phyloP scores from a whole-genome alignment of 495 filamentous ascomycete species.

The Talaromyces wortmannii region DNA sequence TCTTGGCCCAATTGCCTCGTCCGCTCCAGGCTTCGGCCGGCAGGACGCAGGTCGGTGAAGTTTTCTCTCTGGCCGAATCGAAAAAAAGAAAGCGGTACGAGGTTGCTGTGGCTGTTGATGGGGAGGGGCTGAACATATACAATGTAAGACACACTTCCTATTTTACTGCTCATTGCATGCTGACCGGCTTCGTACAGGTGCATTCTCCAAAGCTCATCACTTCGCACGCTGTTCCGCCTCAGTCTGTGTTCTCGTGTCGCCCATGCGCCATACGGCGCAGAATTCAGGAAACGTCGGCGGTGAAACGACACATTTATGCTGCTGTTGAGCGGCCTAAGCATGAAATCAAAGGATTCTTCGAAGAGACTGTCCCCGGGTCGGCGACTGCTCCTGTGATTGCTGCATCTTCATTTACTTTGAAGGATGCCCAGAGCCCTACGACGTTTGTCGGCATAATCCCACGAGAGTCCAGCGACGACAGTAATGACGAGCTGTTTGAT shows the following conservation, averaged over 20 bases:
- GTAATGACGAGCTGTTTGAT: slow-evolving; percentile 23
- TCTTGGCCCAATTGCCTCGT: slow-evolving; percentile 59
- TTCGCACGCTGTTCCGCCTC: slow-evolving; percentile 79
- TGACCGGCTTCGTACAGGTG: slow-evolving; percentile 46
- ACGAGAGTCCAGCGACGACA: slow-evolving; percentile 13
- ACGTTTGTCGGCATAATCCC: slow-evolving; percentile 34
- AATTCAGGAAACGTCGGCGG: slow-evolving; percentile 36
- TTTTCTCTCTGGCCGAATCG: slow-evolving; percentile 60
- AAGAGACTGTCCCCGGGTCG: slow-evolving; percentile 33
- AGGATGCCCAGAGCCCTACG: slow-evolving; percentile 33
- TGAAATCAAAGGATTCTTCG: slow-evolving; percentile 47
- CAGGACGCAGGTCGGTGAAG: slow-evolving; percentile 59
- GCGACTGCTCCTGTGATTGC: slow-evolving; percentile 30
- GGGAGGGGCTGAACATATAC: slow-evolving; percentile 87
- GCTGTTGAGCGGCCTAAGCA: slow-evolving; percentile 33
- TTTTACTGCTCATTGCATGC: neutral
- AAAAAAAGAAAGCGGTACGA: slow-evolving; percentile 86
- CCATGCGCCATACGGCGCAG: slow-evolving; percentile 68
- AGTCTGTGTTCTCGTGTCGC: slow-evolving; percentile 69
- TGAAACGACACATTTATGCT: slow-evolving; percentile 66
- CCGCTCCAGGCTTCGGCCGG: slow-evolving; percentile 55
- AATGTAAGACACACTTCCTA: slow-evolving; percentile 52
- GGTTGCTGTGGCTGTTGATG: slow-evolving; percentile 79
- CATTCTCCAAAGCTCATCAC: slow-evolving; percentile 73
- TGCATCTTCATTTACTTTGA: slow-evolving; percentile 31